These are phyloP conservation scores for Poteriospumella lacustris DNA, from an alignment of 108 stramenopile species.

Conservation along the genomic window DNA sequence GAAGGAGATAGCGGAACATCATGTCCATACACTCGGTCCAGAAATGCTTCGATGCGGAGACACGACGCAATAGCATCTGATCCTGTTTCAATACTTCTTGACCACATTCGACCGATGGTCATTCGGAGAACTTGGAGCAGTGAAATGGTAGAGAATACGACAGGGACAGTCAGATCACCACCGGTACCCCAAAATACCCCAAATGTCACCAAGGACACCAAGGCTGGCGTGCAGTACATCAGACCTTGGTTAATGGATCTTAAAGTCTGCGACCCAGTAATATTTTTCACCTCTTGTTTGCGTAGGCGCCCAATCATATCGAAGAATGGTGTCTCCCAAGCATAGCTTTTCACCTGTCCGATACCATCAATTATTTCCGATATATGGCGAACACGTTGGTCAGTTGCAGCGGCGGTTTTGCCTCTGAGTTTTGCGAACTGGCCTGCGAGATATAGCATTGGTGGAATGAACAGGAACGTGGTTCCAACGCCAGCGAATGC, in stretches of 20 bases:
- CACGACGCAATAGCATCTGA: slow-evolving; percentile 38
- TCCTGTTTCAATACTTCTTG: slow-evolving; percentile 64
- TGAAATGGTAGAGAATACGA: slow-evolving; percentile 66
- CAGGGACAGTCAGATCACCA: slow-evolving; percentile 47
- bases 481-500: slow-evolving; percentile 4
- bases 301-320: slow-evolving; percentile 48
- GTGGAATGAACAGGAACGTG: slow-evolving; percentile 9
- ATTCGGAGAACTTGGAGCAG: slow-evolving; percentile 76
- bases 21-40: slow-evolving; percentile 20
- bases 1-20: background rate
- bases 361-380: slow-evolving; percentile 75
- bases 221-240: slow-evolving; percentile 62
- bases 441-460: background rate
- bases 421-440: slow-evolving; percentile 64
- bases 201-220: slow-evolving; percentile 62
- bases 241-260: slow-evolving; percentile 76
- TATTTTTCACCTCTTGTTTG: slow-evolving; percentile 58
- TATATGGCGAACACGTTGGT: slow-evolving; percentile 71
- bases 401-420: slow-evolving; percentile 74
- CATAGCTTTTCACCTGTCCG: slow-evolving; percentile 40
- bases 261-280: slow-evolving; percentile 61
- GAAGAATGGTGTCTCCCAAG: slow-evolving; percentile 41
- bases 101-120: slow-evolving; percentile 74
- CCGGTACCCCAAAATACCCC: slow-evolving; percentile 48
- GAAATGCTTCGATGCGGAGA: slow-evolving; percentile 34